Evolutionary conservation across 2,329 filamentous ascomycete genomes (phyloP), one percentile per base, ranked within the genome.

Genomic region (Neofusicoccum umdonicola): DNA sequence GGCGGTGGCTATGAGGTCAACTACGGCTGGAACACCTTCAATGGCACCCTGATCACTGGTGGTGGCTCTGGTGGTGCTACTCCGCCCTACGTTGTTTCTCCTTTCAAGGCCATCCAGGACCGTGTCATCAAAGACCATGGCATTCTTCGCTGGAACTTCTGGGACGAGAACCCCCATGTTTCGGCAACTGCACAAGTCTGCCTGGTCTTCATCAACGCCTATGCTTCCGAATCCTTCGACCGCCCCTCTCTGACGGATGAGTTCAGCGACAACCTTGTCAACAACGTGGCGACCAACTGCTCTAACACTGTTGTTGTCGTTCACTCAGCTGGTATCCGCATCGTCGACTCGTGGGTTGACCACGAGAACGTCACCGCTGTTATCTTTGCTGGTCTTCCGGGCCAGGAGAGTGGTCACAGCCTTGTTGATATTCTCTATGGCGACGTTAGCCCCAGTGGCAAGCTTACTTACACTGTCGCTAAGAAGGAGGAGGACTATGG

Each of bases 391-490:
- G 72, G 74, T 51, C 72, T 66, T 70, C 13, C 70, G 66, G 74
- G 74, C 19, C 70, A 74, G 64, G 72, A 75, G 63, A 62, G 62
- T 9, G 72, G 72, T 17, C 69, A 72, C 62, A 68, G 66, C n/a
- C 61, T 73, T 27, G 69, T 69, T 13, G 72, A 72, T 22, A 65
- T 71, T 22, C 69, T 72, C 13, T 72, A 69, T 63, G 71, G 71
- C 34, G 67, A 64, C 60, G 65, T 88, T 15, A 94, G 92, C 70
- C 88, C 89, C 0, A 92, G 87, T 58, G 93, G 93, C n/a, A 89
- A 90, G 64, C 80, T 97, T 1, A 93, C 93, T 0, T 97, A 96
- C 77, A 96, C 92, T 0, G 90, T 97, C 58, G 92, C 90, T 7
- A 90, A 88, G 73, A 82, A 82, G 0, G 81, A 90, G 2, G 82